Evolutionary conservation across 2,329 filamentous ascomycete species (phyloP).

Genomic region (Alternaria sp.): DNA sequence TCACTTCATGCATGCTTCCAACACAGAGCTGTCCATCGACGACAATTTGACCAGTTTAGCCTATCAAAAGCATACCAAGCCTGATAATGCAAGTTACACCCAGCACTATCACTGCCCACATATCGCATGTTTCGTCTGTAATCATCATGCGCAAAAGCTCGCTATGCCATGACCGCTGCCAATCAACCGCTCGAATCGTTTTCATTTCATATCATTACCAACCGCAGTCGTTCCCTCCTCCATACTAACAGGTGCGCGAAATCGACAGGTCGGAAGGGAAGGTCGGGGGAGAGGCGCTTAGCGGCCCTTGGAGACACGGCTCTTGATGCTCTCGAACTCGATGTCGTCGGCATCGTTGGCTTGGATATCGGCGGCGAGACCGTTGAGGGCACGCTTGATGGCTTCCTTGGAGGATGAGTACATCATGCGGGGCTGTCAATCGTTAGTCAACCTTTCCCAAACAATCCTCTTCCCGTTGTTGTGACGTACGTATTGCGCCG

Average conservation of each 20-base stretch:
- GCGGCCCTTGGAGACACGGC: slow-evolving; percentile 58
- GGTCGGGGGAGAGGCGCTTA: slow-evolving; percentile 37
- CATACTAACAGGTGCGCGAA: slow-evolving; percentile 25
- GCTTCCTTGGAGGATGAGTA: slow-evolving; percentile 89
- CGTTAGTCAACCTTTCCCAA: slow-evolving; percentile 14
- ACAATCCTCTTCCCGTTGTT: not conserved
- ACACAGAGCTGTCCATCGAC: slow-evolving; percentile 25
- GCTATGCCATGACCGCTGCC: slow-evolving; percentile 12
- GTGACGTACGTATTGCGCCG: slow-evolving; percentile 72
- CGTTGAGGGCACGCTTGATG: slow-evolving; percentile 79
- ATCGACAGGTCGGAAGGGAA: slow-evolving; percentile 14
- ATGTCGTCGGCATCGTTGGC: slow-evolving; percentile 85
- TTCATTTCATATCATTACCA: slow-evolving; percentile 25
- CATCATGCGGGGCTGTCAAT: slow-evolving; percentile 80
- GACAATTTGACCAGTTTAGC: slow-evolving; percentile 32
- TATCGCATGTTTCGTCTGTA: slow-evolving; percentile 16
- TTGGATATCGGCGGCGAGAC: slow-evolving; percentile 78
- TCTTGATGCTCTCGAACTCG: slow-evolving; percentile 74
- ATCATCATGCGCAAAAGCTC: slow-evolving; percentile 13
- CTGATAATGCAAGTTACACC: slow-evolving; percentile 19
- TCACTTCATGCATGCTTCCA: slow-evolving; percentile 10
- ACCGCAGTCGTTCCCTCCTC: slow-evolving; percentile 19
- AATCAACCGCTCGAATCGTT: slow-evolving; percentile 17
- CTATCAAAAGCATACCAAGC: slow-evolving; percentile 19
- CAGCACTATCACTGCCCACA: slow-evolving; percentile 12